Evolutionary conservation across 2,329 filamentous ascomycete genomes (phyloP).

Genomic region (Stachybotrys chlorohalonatus): DNA sequence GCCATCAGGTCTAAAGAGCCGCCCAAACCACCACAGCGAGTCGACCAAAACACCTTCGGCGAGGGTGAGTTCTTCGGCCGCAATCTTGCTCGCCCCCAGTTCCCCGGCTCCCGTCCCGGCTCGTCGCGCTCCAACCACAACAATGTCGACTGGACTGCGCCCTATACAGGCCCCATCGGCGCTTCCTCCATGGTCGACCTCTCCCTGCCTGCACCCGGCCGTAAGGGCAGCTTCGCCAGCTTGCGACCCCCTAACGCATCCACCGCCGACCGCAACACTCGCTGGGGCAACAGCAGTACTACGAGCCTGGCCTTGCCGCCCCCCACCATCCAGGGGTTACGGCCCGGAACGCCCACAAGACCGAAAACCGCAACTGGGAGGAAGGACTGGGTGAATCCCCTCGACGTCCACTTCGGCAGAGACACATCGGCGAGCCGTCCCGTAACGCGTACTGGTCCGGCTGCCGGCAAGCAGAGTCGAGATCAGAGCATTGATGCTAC

Average conservation of each 20-base stretch:
- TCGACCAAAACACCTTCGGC: constrained; percentile 22
- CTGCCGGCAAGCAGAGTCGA: not conserved
- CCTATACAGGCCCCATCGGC: constrained; percentile 24
- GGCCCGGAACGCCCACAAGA: constrained; percentile 16
- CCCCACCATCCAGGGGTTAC: constrained; percentile 14
- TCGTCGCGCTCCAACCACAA: constrained; percentile 26
- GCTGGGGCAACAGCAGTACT: constrained; percentile 24
- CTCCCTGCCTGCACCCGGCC: constrained; percentile 11
- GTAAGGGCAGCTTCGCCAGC: constrained; percentile 12
- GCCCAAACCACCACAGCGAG: constrained; percentile 17
- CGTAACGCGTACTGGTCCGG: constrained; percentile 10
- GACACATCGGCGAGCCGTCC: constrained; percentile 14
- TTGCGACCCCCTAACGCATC: constrained; percentile 18
- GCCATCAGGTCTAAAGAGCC: constrained; percentile 4
- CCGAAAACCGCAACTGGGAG: constrained; percentile 24
- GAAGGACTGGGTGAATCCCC: constrained; percentile 35
- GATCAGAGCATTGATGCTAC: not conserved
- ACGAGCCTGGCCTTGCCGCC: constrained; percentile 24
- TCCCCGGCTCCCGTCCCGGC: constrained; percentile 26
- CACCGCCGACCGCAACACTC: constrained; percentile 16
- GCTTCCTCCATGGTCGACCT: constrained; percentile 39
- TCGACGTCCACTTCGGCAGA: constrained; percentile 35
- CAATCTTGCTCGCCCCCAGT: constrained; percentile 24
- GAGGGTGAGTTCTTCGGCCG: constrained; percentile 27
- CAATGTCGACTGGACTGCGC: constrained; percentile 20